phyloP scores from a whole-genome alignment of 805 yeast genomes.

The Saccharomycopsis javanensis region DNA sequence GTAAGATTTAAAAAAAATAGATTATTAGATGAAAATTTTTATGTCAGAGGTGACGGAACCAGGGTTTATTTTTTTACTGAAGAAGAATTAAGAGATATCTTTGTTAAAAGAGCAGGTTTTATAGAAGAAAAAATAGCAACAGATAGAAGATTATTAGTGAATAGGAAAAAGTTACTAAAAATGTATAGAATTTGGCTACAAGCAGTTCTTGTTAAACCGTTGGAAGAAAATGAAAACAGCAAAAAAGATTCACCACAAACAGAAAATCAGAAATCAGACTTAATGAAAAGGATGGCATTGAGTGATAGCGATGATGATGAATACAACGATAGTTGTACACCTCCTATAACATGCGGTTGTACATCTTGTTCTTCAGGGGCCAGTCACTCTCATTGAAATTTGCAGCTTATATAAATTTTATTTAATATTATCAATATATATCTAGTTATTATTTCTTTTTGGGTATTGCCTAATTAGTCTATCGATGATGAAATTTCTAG shows the following conservation, averaged over 20 bases:
- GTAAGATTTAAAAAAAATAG: slow-evolving; percentile 86
- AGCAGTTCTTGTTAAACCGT: slow-evolving; percentile 60
- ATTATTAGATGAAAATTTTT: slow-evolving; percentile 82
- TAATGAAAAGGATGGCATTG: slow-evolving; percentile 16
- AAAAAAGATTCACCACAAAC: background rate
- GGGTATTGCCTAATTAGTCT: background rate
- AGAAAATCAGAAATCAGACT: background rate
- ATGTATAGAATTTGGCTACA: slow-evolving; percentile 98
- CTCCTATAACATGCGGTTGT: slow-evolving; percentile 19
- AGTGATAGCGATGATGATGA: slow-evolving; percentile 11
- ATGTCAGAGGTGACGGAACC: slow-evolving; percentile 96
- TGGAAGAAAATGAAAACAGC: background rate
- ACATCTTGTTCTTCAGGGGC: slow-evolving; percentile 12
- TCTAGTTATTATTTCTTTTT: background rate
- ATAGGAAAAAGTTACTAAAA: slow-evolving; percentile 82
- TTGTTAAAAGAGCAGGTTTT: slow-evolving; percentile 45
- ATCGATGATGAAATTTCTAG: background rate
- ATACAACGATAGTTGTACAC: slow-evolving; percentile 18
- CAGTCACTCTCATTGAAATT: slow-evolving; percentile 1
- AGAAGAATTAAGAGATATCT: slow-evolving; percentile 73
- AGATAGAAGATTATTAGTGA: slow-evolving; percentile 83
- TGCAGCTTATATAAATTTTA: background rate
- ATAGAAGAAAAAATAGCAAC: slow-evolving; percentile 71
- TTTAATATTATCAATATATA: background rate
- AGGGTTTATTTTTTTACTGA: slow-evolving; percentile 95